These are phyloP conservation scores for Olyra latifolia DNA, from an alignment of 176 grass and related monocot species.

Conservation along the genomic window DNA sequence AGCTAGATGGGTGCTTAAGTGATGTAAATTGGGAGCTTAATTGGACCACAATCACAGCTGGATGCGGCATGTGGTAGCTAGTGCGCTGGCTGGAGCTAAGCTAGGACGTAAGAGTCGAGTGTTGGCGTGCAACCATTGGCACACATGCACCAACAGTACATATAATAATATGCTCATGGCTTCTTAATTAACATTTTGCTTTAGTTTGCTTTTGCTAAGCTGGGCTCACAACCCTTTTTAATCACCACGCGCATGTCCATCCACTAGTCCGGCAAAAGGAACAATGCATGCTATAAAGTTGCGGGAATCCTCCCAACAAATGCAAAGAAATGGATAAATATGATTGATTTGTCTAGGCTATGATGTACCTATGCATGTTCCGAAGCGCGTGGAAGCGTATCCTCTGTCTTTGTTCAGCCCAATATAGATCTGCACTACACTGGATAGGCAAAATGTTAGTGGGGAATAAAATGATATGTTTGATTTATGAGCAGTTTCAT, in stretches of 20 bases:
- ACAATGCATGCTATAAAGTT: neutral
- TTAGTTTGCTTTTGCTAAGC: no score
- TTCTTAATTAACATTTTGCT: no score
- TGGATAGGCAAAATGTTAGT: no score
- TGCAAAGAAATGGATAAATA: neutral
- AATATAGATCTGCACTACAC: no score
- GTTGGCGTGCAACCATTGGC: neutral
- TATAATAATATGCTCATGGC: no score
- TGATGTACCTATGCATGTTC: neutral
- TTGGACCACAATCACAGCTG: conserved; percentile 8
- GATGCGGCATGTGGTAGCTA: neutral
- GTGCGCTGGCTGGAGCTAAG: neutral
- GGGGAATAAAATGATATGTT: no score
- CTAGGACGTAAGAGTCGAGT: neutral
- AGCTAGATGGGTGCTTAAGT: neutral
- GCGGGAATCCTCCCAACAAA: neutral
- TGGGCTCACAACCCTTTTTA: no score
- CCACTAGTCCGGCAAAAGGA: neutral
- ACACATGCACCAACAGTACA: no score
- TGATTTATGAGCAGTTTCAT: no score
- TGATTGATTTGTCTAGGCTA: neutral
- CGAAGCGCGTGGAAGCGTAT: no score
- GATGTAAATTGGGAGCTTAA: neutral
- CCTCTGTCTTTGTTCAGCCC: no score
- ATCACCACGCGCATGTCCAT: neutral